These are phyloP conservation scores for Areca catechu DNA, from an alignment of 176 grass and related monocot genomes.

Conservation along the genomic window DNA sequence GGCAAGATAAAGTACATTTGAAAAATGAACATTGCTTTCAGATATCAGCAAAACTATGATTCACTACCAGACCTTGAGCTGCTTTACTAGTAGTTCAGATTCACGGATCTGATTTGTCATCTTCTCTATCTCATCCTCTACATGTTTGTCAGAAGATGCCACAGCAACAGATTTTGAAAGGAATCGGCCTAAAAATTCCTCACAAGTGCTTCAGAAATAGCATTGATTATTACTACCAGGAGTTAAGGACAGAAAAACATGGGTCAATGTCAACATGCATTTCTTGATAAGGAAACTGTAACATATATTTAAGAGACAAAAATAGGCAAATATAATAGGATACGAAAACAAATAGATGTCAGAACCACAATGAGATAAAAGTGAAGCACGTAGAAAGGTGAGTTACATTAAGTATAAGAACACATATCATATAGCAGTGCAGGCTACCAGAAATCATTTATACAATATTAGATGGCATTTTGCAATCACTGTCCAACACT, in stretches of 20 bases:
- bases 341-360: no score
- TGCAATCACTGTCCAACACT: no score
- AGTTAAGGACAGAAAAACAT: conserved; percentile 3
- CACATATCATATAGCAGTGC: no score
- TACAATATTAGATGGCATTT: no score
- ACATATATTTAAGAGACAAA: no score
- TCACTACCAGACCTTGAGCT: conserved; percentile 54
- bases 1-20: conserved; percentile 16
- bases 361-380: no score
- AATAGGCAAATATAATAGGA: no score
- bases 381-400: no score
- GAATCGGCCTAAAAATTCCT: conserved; percentile 8
- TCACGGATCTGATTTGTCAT: conserved; percentile 43
- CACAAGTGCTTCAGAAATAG: conserved; percentile 35
- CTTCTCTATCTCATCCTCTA: conserved; percentile 37
- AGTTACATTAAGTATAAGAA: no score
- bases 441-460: no score
- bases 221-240: conserved; percentile 11
- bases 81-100: conserved; percentile 67
- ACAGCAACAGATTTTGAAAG: conserved; percentile 20
- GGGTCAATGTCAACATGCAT: not conserved
- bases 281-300: no score
- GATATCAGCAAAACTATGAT: not conserved
- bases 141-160: conserved; percentile 21
- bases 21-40: not conserved